Evolutionary conservation across 2,329 filamentous ascomycete genomes (phyloP).

Genomic region (Aspergillus costaricaensis): DNA sequence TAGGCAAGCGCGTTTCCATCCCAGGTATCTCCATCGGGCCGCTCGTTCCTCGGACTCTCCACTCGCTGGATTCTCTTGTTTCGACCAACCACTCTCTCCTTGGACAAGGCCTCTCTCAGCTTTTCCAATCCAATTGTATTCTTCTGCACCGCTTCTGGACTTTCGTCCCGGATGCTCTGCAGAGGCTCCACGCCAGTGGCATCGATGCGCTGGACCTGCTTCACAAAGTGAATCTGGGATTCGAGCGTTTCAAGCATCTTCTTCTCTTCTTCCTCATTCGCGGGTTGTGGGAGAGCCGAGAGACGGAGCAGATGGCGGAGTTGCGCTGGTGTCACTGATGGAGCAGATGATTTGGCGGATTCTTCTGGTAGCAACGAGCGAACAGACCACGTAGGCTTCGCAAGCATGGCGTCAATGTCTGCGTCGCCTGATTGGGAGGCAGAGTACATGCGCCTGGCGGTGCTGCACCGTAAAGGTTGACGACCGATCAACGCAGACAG

Average conservation of each 20-base stretch:
- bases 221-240: constrained; percentile 88
- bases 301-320: constrained; percentile 84
- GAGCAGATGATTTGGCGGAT: constrained; percentile 28
- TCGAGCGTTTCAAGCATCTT: constrained; percentile 73
- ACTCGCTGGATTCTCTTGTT: constrained; percentile 51
- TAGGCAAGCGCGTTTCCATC: constrained; percentile 71
- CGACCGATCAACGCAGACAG: constrained; percentile 15
- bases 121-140: constrained; percentile 41
- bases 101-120: constrained; percentile 40
- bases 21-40: constrained; percentile 54
- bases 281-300: constrained; percentile 78
- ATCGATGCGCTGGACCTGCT: constrained; percentile 76
- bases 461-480: constrained; percentile 8
- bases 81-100: constrained; percentile 45
- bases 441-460: constrained; percentile 20
- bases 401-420: constrained; percentile 55
- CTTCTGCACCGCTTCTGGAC: constrained; percentile 40
- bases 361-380: constrained; percentile 65
- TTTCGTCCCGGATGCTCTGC: constrained; percentile 74
- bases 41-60: constrained; percentile 29
- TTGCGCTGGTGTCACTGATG: constrained; percentile 63
- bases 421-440: constrained; percentile 27
- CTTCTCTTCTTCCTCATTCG: constrained; percentile 62
- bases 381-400: constrained; percentile 80
- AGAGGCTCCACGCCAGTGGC: constrained; percentile 73